Percentiles rank a stretch among this genome's conserved stretches.
phyloP scores from a whole-genome alignment of 2,329 filamentous ascomycete species.

The Penicillium sp. region DNA sequence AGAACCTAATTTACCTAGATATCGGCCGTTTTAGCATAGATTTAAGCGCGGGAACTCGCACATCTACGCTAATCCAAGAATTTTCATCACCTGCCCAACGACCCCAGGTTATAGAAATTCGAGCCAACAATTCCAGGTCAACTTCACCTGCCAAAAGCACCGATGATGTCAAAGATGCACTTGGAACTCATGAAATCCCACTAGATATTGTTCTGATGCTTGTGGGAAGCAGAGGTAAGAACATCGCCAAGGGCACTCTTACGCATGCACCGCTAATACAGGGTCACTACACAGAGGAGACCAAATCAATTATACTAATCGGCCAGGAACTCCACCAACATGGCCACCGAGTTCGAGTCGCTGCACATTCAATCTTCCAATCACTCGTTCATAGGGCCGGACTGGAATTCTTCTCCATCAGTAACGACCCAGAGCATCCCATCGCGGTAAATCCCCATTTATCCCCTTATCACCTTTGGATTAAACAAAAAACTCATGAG shows the following conservation, averaged over 20 bases:
- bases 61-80: neutral
- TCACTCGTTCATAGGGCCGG: neutral
- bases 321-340: conserved; percentile 2
- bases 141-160: neutral
- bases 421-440: conserved; percentile 8
- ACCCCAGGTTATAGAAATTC: conserved; percentile 1
- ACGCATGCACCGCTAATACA: neutral
- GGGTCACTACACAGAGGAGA: conserved; percentile 4
- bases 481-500: neutral
- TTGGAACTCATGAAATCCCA: neutral
- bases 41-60: conserved; percentile 2
- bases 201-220: conserved; percentile 12
- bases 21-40: conserved; percentile 10
- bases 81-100: neutral
- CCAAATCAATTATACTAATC: conserved; percentile 1
- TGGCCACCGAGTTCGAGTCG: conserved; percentile 6
- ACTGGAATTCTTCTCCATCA: conserved; percentile 10
- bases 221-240: conserved; percentile 9
- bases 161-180: neutral
- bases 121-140: neutral
- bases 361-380: conserved; percentile 6
- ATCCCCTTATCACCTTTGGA: neutral
- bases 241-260: neutral
- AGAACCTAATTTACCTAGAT: neutral
- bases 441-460: neutral